Conservation (phyloP, 2,329 filamentous ascomycete species). For the Cladosporium sp. region DNA sequence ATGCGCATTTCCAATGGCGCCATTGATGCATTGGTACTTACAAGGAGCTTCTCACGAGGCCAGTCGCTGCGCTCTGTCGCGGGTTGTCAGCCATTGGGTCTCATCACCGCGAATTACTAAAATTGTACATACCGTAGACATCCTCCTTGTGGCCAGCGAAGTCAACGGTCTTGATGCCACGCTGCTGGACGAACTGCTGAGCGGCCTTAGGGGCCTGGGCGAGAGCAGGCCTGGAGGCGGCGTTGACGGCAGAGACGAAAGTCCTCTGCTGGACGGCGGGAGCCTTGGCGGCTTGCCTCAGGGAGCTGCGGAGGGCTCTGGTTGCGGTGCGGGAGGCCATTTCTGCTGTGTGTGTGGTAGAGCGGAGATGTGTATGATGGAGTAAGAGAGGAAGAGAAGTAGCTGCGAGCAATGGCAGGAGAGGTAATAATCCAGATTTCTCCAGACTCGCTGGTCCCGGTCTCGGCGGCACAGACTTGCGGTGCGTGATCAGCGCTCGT, state of each 20-base stretch:
- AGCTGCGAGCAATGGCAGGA: slow-evolving; percentile 19
- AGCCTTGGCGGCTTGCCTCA: slow-evolving; percentile 55
- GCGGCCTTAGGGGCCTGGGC: slow-evolving; percentile 50
- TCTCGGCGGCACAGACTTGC: slow-evolving; percentile 12
- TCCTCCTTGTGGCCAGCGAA: slow-evolving; percentile 94
- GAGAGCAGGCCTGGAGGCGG: slow-evolving; percentile 48
- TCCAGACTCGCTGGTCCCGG: slow-evolving; percentile 15
- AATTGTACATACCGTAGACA: slow-evolving; percentile 73
- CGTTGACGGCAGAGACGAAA: slow-evolving; percentile 60
- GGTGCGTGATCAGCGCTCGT: slow-evolving; percentile 5
- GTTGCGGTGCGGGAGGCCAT: slow-evolving; percentile 79
- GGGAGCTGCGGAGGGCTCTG: slow-evolving; percentile 60
- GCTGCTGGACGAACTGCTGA: slow-evolving; percentile 59
- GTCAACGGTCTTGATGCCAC: slow-evolving; percentile 98
- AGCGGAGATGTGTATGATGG: slow-evolving; percentile 17
- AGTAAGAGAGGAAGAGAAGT: background rate
- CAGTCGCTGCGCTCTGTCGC: slow-evolving; percentile 89
- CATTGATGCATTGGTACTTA: slow-evolving; percentile 49
- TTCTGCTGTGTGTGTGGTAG: slow-evolving; percentile 33
- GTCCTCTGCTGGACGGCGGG: slow-evolving; percentile 57
- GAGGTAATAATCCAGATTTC: slow-evolving; percentile 21
- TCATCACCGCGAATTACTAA: background rate
- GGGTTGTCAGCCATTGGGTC: slow-evolving; percentile 35
- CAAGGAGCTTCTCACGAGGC: slow-evolving; percentile 96
- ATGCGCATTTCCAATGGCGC: background rate